A percentile compares a stretch with the other conserved stretches of the same genome.
Evolutionary conservation across 1,139 yeast genomes (phyloP).

Genomic region (Torulaspora pretoriensis): DNA sequence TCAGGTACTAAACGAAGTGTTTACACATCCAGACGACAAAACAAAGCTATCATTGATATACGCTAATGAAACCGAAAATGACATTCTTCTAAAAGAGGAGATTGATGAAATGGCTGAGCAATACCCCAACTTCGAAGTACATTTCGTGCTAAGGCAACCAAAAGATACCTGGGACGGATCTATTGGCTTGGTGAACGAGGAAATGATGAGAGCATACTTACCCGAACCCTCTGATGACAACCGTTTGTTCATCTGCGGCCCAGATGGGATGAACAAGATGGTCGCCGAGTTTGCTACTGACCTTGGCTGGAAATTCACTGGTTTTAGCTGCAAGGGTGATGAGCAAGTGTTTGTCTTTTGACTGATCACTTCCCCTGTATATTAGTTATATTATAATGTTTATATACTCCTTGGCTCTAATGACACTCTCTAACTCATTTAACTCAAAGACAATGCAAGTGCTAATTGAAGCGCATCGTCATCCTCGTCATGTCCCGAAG

Average conservation of each 20-base stretch:
- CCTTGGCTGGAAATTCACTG: slow-evolving; percentile 59
- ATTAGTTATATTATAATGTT: slow-evolving; percentile 3
- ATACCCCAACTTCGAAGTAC: slow-evolving; percentile 58
- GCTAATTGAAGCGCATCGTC: slow-evolving; percentile 35
- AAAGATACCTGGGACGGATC: slow-evolving; percentile 51
- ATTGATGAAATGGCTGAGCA: slow-evolving; percentile 61
- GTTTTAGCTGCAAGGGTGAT: slow-evolving; percentile 47
- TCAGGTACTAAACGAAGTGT: slow-evolving; percentile 55
- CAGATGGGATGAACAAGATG: slow-evolving; percentile 59
- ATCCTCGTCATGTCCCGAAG: slow-evolving; percentile 14
- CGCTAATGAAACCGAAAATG: slow-evolving; percentile 71
- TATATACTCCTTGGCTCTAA: neutral
- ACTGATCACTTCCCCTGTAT: slow-evolving; percentile 8
- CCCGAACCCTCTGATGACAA: slow-evolving; percentile 48
- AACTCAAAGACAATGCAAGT: slow-evolving; percentile 36
- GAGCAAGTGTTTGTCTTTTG: slow-evolving; percentile 72
- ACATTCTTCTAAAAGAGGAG: slow-evolving; percentile 64
- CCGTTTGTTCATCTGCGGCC: slow-evolving; percentile 70
- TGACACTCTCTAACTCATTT: slow-evolving; percentile 14
- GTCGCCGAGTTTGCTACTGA: slow-evolving; percentile 49
- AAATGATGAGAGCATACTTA: slow-evolving; percentile 49
- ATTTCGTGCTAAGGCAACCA: slow-evolving; percentile 44
- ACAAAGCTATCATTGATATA: slow-evolving; percentile 59
- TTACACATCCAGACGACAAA: slow-evolving; percentile 61
- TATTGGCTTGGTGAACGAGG: slow-evolving; percentile 56